Evolutionary conservation across 495 filamentous ascomycete species (phyloP), one percentile per base, ranked within the genome.

Genomic region (Podospora appendiculata): DNA sequence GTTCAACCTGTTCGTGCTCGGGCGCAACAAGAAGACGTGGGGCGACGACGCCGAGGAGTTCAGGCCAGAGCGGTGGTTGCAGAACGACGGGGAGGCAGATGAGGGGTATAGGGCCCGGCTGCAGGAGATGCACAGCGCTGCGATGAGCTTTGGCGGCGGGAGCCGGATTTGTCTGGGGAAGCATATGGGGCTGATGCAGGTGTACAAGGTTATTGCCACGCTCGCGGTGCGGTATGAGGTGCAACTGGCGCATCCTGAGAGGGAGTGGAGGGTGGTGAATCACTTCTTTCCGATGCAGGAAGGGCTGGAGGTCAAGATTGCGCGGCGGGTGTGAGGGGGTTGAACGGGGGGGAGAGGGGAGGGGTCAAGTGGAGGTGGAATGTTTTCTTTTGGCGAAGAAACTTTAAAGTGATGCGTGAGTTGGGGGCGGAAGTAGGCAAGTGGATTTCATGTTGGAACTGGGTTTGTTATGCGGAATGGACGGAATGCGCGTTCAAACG

Each of bases 51-150:
- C 70, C 1, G 70, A 75, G 7, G 48, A 53, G 1, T 83, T 80
- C 58, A 63, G 68, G 8, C 79, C 79, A 0, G 79, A 79, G 57
- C 57, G 79, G 14, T 82, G 80, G 79, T 58, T 82, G 19, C 52
- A 47, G 16, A 39, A 17, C 6, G 19, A 42, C 16, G 19, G 14
- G 3, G 61, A 53, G 6, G 53, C 45, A 1, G 60, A 68, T 51
- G 48, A 18, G 1, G 59, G 58, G 14, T 70, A 51, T 41, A 18
- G 52, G 46, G 53, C 38, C 57, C 67, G 67, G 57, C 46, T 53
- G 52, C 58, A 19, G 51, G 60, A 8, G 34, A 59, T 56, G 67
- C 64, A 56, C 48, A 62, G 36, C 14, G 56, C 58, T 2, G 70
- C 70, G 42, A 45, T 79, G 2, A 50, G 63, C 2, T 77, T 76